phyloP scores from a whole-genome alignment of 768 basidiomycete genomes.

The Hygrophoropsis aurantiaca region DNA sequence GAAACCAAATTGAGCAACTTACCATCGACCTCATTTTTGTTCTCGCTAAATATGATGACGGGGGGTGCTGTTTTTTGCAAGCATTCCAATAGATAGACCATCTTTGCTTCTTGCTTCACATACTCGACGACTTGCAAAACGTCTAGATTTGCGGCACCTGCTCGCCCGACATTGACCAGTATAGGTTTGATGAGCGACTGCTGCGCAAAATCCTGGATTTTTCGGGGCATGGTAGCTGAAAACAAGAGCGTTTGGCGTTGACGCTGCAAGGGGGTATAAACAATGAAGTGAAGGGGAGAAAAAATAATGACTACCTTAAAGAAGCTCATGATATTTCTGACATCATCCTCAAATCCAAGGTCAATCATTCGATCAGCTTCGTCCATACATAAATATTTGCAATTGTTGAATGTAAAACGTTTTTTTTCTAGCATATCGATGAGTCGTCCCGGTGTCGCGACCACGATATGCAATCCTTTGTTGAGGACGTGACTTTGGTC shows the following conservation, averaged over 20 bases:
- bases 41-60: constrained; percentile 96
- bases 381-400: constrained; percentile 98
- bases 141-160: constrained; percentile 96
- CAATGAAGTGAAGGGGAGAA: constrained; percentile 1
- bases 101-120: constrained; percentile 99
- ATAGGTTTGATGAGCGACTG: constrained; percentile 94
- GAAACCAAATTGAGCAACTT: no score
- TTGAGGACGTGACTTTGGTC: constrained; percentile 92
- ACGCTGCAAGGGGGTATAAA: constrained; percentile 46
- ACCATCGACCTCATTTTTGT: constrained; percentile 99
- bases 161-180: constrained; percentile 95
- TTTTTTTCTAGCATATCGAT: constrained; percentile 99
- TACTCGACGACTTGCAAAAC: constrained; percentile 97
- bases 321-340: constrained; percentile 98
- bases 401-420: constrained; percentile 86
- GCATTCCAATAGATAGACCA: constrained; percentile 98
- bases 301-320: constrained; percentile 68
- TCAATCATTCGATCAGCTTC: constrained; percentile 99
- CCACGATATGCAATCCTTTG: constrained; percentile 92
- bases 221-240: constrained; percentile 98
- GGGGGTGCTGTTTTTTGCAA: constrained; percentile 98
- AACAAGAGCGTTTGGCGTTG: constrained; percentile 97
- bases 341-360: constrained; percentile 97
- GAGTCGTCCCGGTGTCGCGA: constrained; percentile 93
- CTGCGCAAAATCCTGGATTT: constrained; percentile 98